phyloP scores from a whole-genome alignment of 2,329 filamentous ascomycete genomes.

The Grosmannia serpens region DNA sequence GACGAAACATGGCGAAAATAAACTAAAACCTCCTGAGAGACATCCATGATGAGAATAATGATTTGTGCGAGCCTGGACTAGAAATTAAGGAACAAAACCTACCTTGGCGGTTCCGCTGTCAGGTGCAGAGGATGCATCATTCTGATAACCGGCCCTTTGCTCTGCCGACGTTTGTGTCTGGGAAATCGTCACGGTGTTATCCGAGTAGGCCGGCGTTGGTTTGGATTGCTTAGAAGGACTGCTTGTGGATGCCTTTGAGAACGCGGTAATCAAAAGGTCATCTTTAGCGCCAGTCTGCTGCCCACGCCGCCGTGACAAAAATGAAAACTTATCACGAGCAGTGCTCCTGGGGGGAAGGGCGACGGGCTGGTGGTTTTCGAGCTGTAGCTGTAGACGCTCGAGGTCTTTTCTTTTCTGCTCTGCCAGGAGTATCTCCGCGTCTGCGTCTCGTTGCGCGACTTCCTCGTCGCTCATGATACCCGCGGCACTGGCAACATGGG shows the following conservation, averaged over 20 bases:
- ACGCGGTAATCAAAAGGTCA: background rate
- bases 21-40: slow-evolving; percentile 31
- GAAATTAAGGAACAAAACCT: background rate
- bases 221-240: background rate
- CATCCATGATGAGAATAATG: slow-evolving; percentile 13
- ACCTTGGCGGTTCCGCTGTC: background rate
- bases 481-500: background rate
- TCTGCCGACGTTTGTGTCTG: background rate
- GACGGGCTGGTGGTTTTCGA: slow-evolving; percentile 23
- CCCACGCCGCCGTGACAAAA: slow-evolving; percentile 19
- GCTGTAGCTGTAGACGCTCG: slow-evolving; percentile 31
- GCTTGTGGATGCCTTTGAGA: background rate
- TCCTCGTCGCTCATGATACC: slow-evolving; percentile 22
- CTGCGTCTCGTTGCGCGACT: slow-evolving; percentile 31
- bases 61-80: background rate
- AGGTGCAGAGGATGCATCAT: background rate
- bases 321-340: slow-evolving; percentile 36
- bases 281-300: background rate
- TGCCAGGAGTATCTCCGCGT: slow-evolving; percentile 35
- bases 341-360: slow-evolving; percentile 18
- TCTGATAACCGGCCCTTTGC: background rate
- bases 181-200: background rate
- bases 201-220: background rate
- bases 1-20: slow-evolving; percentile 60
- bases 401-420: slow-evolving; percentile 39